Evolutionary conservation across 495 filamentous ascomycete species (phyloP).

Genomic region (Neurospora pannonica): DNA sequence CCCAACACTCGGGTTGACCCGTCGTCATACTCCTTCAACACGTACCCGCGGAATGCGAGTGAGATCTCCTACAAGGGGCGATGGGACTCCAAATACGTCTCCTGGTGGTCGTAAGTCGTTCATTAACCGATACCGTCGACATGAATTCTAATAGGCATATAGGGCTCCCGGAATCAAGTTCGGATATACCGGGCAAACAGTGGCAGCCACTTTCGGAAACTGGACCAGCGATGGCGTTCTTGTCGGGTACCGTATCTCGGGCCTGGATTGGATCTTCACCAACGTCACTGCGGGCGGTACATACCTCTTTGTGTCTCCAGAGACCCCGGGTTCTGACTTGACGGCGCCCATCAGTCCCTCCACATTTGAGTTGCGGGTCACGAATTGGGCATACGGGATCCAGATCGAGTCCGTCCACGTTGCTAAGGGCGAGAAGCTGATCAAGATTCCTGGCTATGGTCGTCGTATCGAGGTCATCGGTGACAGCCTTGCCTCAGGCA

Average conservation of each 20-base stretch:
- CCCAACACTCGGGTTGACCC: slow-evolving; percentile 38
- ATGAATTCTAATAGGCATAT: neutral
- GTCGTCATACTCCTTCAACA: slow-evolving; percentile 29
- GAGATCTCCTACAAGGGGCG: slow-evolving; percentile 63
- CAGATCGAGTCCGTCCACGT: slow-evolving; percentile 51
- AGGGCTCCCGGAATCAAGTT: slow-evolving; percentile 55
- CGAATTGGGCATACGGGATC: slow-evolving; percentile 59
- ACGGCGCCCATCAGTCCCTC: slow-evolving; percentile 31
- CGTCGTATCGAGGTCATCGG: slow-evolving; percentile 60
- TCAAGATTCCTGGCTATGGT: slow-evolving; percentile 40
- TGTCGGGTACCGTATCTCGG: slow-evolving; percentile 52
- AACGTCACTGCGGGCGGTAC: slow-evolving; percentile 54
- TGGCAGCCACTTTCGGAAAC: slow-evolving; percentile 55
- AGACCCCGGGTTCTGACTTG: slow-evolving; percentile 31
- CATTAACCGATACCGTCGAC: neutral
- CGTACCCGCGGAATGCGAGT: slow-evolving; percentile 43
- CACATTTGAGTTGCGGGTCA: slow-evolving; percentile 48
- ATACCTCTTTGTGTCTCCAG: slow-evolving; percentile 47
- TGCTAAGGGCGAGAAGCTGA: slow-evolving; percentile 34
- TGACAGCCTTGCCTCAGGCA: slow-evolving; percentile 46
- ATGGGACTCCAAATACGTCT: slow-evolving; percentile 58
- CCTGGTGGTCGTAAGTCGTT: slow-evolving; percentile 51
- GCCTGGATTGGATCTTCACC: slow-evolving; percentile 58
- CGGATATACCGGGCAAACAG: slow-evolving; percentile 52
- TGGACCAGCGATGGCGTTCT: slow-evolving; percentile 47